Base-by-base conservation (phyloP, 148 eudicot genomes). In the Fagopyrum esculentum region DNA sequence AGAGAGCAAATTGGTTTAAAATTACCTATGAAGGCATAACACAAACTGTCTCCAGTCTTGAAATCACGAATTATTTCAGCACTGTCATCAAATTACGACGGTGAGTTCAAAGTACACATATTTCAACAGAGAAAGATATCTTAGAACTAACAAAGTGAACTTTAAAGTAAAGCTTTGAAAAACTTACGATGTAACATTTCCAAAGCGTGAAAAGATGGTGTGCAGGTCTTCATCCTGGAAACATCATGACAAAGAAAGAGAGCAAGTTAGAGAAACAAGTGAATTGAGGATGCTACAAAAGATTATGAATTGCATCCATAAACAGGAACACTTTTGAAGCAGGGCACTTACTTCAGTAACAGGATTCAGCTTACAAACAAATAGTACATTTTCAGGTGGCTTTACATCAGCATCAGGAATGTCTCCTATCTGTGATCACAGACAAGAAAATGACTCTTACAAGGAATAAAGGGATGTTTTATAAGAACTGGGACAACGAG, bases 11-110 rank as follows among this genome's bases (percentile, higher is more conserved):
- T 35, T 1, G 26, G 16, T 48, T 40, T 54, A 15, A 44, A 75
- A 90, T 83, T 70, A 94, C 96, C 99, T 72, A 95, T 89, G 80
- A 95, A 95, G 78, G 99, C 99, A 80, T 92, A 95, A 82, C 99
- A 95, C 57, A 90, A 83, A 83, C 99, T 95, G 80, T 95, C 97
- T 45, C 96, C 97, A 47, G 99, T 95, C 85, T 89, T 92, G 72
- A 52, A 91, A 79, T 92, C 99, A 79, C 99, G 89, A 69, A 95
- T 95, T 63, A 92, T 72, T 66, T 95, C 96, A 78, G 99, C 99
- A 55, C 98, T 94, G 90, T 63, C 43, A 78, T 71, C 6, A 71
- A 73, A 55, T 52, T 66, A 6, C 6, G 6, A 66, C 13, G 46
- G 22, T 66, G 16, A 64, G 71, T 66, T 35, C 40, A 35, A 35